Evolutionary conservation across 371 early-diverging fungal species (phyloP), one percentile per base, ranked within the genome.

Genomic region (Apophysomyces ossiformis): DNA sequence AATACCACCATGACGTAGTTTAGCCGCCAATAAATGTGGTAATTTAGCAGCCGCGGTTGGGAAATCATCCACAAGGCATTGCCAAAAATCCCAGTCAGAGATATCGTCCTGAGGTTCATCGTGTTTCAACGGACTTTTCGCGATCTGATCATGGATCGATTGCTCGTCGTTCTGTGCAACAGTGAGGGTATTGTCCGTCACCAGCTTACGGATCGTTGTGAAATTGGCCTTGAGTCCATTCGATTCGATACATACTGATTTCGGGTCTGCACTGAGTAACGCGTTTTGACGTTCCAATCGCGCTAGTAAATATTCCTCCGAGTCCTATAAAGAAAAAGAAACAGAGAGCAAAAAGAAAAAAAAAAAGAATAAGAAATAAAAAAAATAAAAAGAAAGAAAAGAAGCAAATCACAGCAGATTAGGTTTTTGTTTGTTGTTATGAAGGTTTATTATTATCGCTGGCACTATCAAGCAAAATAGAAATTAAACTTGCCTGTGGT

Each of bases 51-150:
- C 88, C 0, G 87, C 86, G 16, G 76, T 74, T n/a, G 79, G 89
- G 75, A 92, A 97, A 82, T 94, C 92, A 70, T 90, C 87, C 58
- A 95, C 90, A 35, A 95, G 83, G 47, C 83, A 87, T 50, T 95
- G 93, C 98, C 98, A 97, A 61, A 97, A 97, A 58, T 96, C 96
- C 93, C 93, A 92, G 67, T 93, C 93, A n/a, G 68, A 57, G 5
- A 69, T 67, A 1, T 68, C 63, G 9, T 45, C 43, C 2, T 65
- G 62, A 50, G 54, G n/a, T 68, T 50, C 35, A 46, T 35, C 18
- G 45, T 57, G 60, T 62, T 44, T n/a, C 8, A 64, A 12, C 37
- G 56, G 37, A 3, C 59, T 45, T 13, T 26, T 61, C 46, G 54
- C 54, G 21, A 50, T 50, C 11, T 50, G 54, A 50, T 50, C 69